Conservation (phyloP, 2,329 filamentous ascomycete genomes). For the Rosellinia necatrix region DNA sequence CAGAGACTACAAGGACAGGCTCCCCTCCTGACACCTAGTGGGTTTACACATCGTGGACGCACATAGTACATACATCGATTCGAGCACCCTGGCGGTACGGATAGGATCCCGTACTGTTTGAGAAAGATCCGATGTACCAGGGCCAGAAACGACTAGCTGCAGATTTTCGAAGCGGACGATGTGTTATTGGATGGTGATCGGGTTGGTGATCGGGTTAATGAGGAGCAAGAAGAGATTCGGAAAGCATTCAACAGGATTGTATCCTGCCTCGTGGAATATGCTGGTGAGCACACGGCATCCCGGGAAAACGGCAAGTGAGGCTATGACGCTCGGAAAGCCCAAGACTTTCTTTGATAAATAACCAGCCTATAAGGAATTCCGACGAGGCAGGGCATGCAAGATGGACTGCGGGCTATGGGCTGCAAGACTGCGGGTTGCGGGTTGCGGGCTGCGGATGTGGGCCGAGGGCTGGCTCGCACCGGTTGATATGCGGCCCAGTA, state of each 20-base stretch:
- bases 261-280: neutral
- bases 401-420: too few relatives aligned
- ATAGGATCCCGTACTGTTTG: too few relatives aligned
- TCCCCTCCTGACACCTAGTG: neutral
- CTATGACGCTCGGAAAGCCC: slow-evolving; percentile 10
- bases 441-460: too few relatives aligned
- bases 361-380: too few relatives aligned
- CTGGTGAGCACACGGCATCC: neutral
- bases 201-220: neutral
- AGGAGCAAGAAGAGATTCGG: neutral
- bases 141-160: neutral
- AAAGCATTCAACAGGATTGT: neutral
- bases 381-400: slow-evolving; percentile 19
- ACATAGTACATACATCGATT: neutral
- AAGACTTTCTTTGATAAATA: too few relatives aligned
- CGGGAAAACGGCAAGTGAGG: slow-evolving; percentile 26
- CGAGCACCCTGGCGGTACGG: too few relatives aligned
- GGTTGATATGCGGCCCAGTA: slow-evolving; percentile 15
- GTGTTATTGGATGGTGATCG: neutral
- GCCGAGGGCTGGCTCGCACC: slow-evolving; percentile 15
- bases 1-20: neutral
- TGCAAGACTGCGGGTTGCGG: too few relatives aligned
- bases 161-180: neutral
- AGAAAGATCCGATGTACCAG: too few relatives aligned
- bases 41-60: neutral